Base-by-base conservation (phyloP, 352 stramenopile genomes). In the Globisporangium apiculatum region DNA sequence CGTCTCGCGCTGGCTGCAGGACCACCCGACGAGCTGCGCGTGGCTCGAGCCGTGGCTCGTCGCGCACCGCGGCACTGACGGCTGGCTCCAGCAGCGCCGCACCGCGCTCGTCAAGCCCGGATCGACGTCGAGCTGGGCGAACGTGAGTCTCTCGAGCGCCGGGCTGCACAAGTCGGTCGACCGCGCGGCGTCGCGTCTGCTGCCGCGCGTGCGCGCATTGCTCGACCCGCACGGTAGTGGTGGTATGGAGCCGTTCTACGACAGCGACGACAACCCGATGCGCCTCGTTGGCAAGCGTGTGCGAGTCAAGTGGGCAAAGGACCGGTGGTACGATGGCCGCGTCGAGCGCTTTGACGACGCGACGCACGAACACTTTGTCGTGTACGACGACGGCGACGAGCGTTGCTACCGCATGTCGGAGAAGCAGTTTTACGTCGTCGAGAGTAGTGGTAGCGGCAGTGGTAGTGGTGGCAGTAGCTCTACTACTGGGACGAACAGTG, bases 371-470 rank as follows among this genome's bases (percentile, higher is more conserved):
- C 86, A 95, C 59, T 76, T 84, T 42, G 81, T 95, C 35, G 67
- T 76, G 43, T 95, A 95, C 60, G 84, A 95, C 60, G 86, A 95
- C 45, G 86, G 86, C 49, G 86, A 95, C 67, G 81, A 87, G 68
- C 78, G 86, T 18, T 87, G 80, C 52, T 95, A 95, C 55, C 84
- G 86, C 58, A 95, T 95, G 84, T 87, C 83, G 6, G 86, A 95
- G 53, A 95, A 94, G 48, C 71, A 90, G 8, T 95, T 95, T 57
- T 91, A 91, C 59, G 75, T 94, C 18, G 75, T 91, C 51, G 66
- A 31, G 24, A 31, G 24, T 31, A 64, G 42, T n/a, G 11, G 35
- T 31, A 47, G 46, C 6, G 43, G 45, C 3, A 58, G 53, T 17
- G 24, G 42, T n/a, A 7, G 35, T 31, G 41, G 46, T 9, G 43